These are phyloP conservation scores for Apiotrichum akiyoshidainum DNA, from an alignment of 1,284 basidiomycete species.

Conservation along the genomic window DNA sequence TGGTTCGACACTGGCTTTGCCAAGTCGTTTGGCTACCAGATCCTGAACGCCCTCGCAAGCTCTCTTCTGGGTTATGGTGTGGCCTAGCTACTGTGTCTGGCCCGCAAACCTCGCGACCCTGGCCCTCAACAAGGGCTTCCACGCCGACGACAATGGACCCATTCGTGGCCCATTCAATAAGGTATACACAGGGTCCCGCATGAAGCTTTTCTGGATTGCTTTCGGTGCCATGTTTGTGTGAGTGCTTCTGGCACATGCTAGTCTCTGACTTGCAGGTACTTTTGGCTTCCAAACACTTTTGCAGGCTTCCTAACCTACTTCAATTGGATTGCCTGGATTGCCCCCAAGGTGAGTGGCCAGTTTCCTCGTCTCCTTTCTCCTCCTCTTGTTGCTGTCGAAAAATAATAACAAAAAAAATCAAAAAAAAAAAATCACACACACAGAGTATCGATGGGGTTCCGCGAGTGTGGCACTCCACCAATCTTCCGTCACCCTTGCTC, in stretches of 20 bases:
- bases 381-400: no score
- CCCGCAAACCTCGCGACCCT: slow-evolving; percentile 52
- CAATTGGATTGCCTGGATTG: slow-evolving; percentile 63
- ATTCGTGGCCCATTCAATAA: slow-evolving; percentile 43
- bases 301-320: slow-evolving; percentile 56
- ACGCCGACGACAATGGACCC: slow-evolving; percentile 45
- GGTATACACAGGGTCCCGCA: slow-evolving; percentile 44
- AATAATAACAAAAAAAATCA: no score
- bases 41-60: slow-evolving; percentile 48
- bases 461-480: no score
- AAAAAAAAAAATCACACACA: no score
- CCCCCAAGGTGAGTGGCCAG: no score
- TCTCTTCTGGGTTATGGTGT: slow-evolving; percentile 56
- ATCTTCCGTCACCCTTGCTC: no score
- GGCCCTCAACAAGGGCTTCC: slow-evolving; percentile 53
- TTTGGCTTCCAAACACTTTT: slow-evolving; percentile 51
- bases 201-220: slow-evolving; percentile 46
- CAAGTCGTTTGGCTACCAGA: slow-evolving; percentile 51
- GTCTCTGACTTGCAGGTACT: slow-evolving; percentile 23
- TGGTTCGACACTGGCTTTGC: slow-evolving; percentile 45
- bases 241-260: background rate
- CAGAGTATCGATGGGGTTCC: no score
- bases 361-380: no score
- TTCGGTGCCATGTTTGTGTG: slow-evolving; percentile 43
- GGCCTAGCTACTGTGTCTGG: slow-evolving; percentile 54